These are phyloP conservation scores for Stachybotrys elegans DNA, from an alignment of 2,329 filamentous ascomycete genomes.

Conservation along the genomic window DNA sequence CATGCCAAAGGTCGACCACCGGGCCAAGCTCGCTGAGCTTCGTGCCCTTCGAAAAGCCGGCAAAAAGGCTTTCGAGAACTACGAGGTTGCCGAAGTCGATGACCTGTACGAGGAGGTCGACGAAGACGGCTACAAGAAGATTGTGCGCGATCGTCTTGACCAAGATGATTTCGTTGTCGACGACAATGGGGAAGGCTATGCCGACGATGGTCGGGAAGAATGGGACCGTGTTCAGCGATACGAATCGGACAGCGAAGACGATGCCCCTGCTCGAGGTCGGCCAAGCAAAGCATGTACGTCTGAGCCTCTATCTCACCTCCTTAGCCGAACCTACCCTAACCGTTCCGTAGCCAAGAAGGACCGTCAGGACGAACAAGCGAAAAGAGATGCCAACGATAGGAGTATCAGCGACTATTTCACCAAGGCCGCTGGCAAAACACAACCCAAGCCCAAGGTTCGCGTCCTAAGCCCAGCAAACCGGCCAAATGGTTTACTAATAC, in stretches of 20 bases:
- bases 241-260: slow-evolving; percentile 67
- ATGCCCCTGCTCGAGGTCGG: slow-evolving; percentile 35
- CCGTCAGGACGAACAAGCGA: slow-evolving; percentile 79
- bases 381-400: slow-evolving; percentile 80
- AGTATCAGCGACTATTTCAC: slow-evolving; percentile 95
- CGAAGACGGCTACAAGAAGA: slow-evolving; percentile 94
- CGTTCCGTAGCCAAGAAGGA: slow-evolving; percentile 67
- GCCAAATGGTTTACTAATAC: slow-evolving; percentile 9
- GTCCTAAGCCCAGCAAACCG: not conserved
- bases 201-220: slow-evolving; percentile 92
- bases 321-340: not conserved
- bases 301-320: slow-evolving; percentile 29
- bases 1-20: slow-evolving; percentile 32
- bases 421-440: slow-evolving; percentile 61
- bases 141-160: slow-evolving; percentile 82
- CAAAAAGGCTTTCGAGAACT: slow-evolving; percentile 84
- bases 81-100: slow-evolving; percentile 78
- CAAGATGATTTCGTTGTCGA: slow-evolving; percentile 98
- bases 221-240: slow-evolving; percentile 72
- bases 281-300: slow-evolving; percentile 46
- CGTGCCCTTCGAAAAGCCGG: slow-evolving; percentile 79
- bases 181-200: slow-evolving; percentile 95
- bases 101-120: slow-evolving; percentile 94
- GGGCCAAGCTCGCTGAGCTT: slow-evolving; percentile 68
- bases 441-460: slow-evolving; percentile 75